Evolutionary conservation across 768 basidiomycete genomes (phyloP).

Genomic region (Phylloporus sp.): DNA sequence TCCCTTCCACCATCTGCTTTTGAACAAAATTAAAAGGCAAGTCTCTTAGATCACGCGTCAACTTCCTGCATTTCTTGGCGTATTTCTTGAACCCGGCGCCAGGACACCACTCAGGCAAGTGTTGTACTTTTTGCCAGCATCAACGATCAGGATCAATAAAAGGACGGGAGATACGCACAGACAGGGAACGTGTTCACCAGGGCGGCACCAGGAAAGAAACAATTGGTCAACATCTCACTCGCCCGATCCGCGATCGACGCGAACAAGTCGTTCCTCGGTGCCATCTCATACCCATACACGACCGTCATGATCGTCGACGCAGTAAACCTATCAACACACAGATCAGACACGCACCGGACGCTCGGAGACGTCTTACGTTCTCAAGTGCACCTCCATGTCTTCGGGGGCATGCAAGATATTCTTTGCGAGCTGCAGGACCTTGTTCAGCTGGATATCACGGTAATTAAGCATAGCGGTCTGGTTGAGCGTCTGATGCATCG

Average conservation of each 20-base stretch:
- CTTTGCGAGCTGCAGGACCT: slow-evolving; percentile 29
- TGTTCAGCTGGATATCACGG: slow-evolving; percentile 29
- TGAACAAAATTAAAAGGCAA: slow-evolving; percentile 16
- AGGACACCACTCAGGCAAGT: slow-evolving; percentile 31
- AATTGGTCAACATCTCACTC: slow-evolving; percentile 25
- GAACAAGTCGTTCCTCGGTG: slow-evolving; percentile 28
- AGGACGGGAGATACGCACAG: slow-evolving; percentile 12
- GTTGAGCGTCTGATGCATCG: slow-evolving; percentile 36
- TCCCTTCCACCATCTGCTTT: slow-evolving; percentile 17
- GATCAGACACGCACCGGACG: slow-evolving; percentile 7
- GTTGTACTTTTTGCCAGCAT: slow-evolving; percentile 11
- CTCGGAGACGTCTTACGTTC: slow-evolving; percentile 9
- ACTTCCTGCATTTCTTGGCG: slow-evolving; percentile 14
- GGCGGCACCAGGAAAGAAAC: slow-evolving; percentile 29
- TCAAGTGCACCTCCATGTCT: slow-evolving; percentile 23
- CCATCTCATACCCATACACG: slow-evolving; percentile 35
- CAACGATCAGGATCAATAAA: not conserved
- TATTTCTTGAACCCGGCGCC: slow-evolving; percentile 26
- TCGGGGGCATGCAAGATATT: slow-evolving; percentile 28
- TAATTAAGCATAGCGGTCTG: slow-evolving; percentile 30
- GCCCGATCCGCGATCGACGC: slow-evolving; percentile 31
- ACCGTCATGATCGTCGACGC: slow-evolving; percentile 31
- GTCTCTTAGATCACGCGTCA: slow-evolving; percentile 19
- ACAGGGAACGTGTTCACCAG: slow-evolving; percentile 31
- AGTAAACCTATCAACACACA: slow-evolving; percentile 4